phyloP scores from a whole-genome alignment of 176 grass and related monocot genomes.

The Carex myosuroides region DNA sequence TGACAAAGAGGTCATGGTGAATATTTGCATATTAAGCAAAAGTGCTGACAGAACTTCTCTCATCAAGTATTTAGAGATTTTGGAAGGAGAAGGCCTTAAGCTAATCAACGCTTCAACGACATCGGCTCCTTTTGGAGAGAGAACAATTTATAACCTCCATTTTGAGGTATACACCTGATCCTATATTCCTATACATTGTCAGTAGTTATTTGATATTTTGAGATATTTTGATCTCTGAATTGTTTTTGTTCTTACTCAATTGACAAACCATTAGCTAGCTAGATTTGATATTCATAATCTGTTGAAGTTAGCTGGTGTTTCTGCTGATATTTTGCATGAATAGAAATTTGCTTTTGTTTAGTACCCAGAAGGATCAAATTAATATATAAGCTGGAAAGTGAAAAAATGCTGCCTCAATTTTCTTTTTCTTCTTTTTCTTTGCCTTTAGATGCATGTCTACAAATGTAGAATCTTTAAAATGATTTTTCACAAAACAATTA shows the following conservation, averaged over 20 bases:
- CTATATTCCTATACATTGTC: not conserved
- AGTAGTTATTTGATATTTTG: too few species aligned
- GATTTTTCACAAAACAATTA: too few species aligned
- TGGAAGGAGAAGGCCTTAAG: constrained; percentile 63
- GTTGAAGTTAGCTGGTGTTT: not conserved
- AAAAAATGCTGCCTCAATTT: not conserved
- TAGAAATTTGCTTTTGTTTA: not conserved
- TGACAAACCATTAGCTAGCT: too few species aligned
- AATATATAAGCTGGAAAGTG: not conserved
- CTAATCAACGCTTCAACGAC: constrained; percentile 52
- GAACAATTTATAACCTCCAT: constrained; percentile 68
- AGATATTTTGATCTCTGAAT: not conserved
- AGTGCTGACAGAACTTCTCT: constrained; percentile 25
- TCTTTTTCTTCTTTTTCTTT: not conserved
- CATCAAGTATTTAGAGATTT: constrained; percentile 39
- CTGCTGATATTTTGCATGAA: not conserved
- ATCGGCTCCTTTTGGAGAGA: constrained; percentile 30
- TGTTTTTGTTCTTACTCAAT: too few species aligned
- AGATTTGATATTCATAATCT: not conserved
- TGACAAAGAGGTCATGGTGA: constrained; percentile 68
- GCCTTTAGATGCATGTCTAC: not conserved
- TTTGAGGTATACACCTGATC: constrained; percentile 48
- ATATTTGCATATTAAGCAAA: constrained; percentile 43
- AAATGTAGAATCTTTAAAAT: not conserved
- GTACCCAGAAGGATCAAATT: not conserved